phyloP scores from a whole-genome alignment of 495 filamentous ascomycete species.

The Talaromyces ruber region DNA sequence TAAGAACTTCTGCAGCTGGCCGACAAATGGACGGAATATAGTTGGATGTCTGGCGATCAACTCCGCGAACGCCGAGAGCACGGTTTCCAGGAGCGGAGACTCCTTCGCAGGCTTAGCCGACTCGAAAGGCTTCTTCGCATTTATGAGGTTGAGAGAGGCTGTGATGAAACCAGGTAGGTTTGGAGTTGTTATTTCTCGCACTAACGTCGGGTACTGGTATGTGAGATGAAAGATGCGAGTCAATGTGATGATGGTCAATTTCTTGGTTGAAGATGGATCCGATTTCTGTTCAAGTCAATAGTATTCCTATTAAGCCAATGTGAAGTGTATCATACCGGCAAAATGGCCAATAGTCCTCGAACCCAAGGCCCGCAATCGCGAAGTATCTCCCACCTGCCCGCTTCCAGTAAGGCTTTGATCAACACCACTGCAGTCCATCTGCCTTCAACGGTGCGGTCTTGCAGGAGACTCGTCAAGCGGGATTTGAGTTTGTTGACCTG shows the following conservation, averaged over 20 bases:
- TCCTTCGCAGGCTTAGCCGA: slow-evolving; percentile 17
- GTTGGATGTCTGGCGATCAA: slow-evolving; percentile 72
- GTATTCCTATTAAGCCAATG: slow-evolving; percentile 2
- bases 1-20: slow-evolving; percentile 55
- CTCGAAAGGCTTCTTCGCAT: slow-evolving; percentile 19
- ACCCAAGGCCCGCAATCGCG: slow-evolving; percentile 64
- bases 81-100: slow-evolving; percentile 47
- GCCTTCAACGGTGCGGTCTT: slow-evolving; percentile 59
- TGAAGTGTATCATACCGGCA: slow-evolving; percentile 49
- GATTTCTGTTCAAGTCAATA: slow-evolving; percentile 45
- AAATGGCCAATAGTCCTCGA: slow-evolving; percentile 56
- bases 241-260: slow-evolving; percentile 63
- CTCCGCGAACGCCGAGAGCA: slow-evolving; percentile 55
- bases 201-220: slow-evolving; percentile 68
- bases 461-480: slow-evolving; percentile 63
- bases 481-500: slow-evolving; percentile 74
- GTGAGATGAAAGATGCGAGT: slow-evolving; percentile 75
- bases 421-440: slow-evolving; percentile 71
- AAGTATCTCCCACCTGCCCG: slow-evolving; percentile 71
- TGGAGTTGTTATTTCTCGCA: slow-evolving; percentile 84
- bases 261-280: slow-evolving; percentile 63
- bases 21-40: slow-evolving; percentile 63
- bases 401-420: slow-evolving; percentile 71
- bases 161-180: slow-evolving; percentile 65
- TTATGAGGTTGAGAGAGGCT: slow-evolving; percentile 60